Percentiles rank a stretch among this genome's conserved stretches.
Conservation (phyloP, 228 moss, liverwort and hornwort species). For the Sphagnum fallax region DNA sequence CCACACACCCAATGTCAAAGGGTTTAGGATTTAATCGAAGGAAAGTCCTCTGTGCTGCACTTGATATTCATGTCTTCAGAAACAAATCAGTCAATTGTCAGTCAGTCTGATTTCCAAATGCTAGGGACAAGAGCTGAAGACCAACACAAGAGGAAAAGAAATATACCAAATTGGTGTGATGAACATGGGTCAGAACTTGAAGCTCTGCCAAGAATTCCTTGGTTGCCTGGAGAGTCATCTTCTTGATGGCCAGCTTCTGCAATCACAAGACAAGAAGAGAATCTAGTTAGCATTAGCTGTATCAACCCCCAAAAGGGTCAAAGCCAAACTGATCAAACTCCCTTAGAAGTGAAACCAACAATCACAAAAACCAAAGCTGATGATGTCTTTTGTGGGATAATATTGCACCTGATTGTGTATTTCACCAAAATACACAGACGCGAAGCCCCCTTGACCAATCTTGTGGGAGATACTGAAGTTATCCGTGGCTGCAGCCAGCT, state of each 20-base stretch:
- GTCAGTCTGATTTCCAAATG: too few relatives aligned
- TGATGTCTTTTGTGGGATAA: too few relatives aligned
- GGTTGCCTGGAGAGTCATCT: conserved; percentile 85
- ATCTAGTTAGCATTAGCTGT: too few relatives aligned
- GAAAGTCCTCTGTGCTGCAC: too few relatives aligned
- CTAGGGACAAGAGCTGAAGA: too few relatives aligned
- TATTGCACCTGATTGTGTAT: conserved; percentile 62
- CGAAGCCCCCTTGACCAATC: conserved; percentile 87
- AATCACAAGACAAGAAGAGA: neutral
- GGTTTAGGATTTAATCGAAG: too few relatives aligned
- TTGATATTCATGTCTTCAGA: too few relatives aligned
- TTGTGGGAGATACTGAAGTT: conserved; percentile 70
- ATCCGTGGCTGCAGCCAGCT: conserved; percentile 61
- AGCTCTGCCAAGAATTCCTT: conserved; percentile 86
- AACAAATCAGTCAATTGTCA: too few relatives aligned
- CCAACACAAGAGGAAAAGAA: neutral
- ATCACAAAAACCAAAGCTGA: too few relatives aligned
- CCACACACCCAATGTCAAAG: neutral
- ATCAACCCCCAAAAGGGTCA: too few relatives aligned
- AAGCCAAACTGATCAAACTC: too few relatives aligned
- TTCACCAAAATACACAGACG: conserved; percentile 60
- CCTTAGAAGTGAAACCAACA: too few relatives aligned
- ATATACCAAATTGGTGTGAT: conserved; percentile 86
- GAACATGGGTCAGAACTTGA: conserved; percentile 91
- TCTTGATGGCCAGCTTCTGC: conserved; percentile 86